Base-by-base conservation (phyloP, 208 protist species). In the Phytomonas francai region DNA sequence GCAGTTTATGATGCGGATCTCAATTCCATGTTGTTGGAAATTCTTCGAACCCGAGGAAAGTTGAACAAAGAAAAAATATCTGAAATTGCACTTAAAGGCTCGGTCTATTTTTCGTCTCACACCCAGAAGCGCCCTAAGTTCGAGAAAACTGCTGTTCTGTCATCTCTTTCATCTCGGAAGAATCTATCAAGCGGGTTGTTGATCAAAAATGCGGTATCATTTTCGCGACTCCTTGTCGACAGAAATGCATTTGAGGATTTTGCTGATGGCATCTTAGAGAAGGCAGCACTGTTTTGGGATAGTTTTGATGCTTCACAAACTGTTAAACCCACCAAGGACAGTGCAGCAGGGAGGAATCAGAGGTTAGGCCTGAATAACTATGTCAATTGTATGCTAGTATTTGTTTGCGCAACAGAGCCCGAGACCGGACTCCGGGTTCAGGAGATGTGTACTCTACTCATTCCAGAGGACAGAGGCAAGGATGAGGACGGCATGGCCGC, bases 191-290 rank as follows among this genome's bases (percentile, higher is more conserved):
- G 45, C 45, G 45, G 70, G 19, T 33, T 92, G 3, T 33, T 89
- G 0, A 63, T 92, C n/a, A 69, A 80, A 25, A 78, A 79, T 30
- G 87, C 83, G 1, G 59, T 92, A 22, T 92, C 87, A n/a, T 73
- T 81, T 36, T 70, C 79, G 36, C 80, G 83, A 0, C 68, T 92
- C 14, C 60, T 83, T 11, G 51, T 78, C 4, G 87, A 92, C 60
- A 66, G 71, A 16, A 76, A 56, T n/a, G 77, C 84, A 8, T 78
- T 87, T 63, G 68, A 63, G 9, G 83, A 92, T 66, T 79, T 91
- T 67, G 62, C 63, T 19, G 36, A 49, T 28, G 78, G 81, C 25
- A 58, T 87, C 8, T 36, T 72, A 29, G 39, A 71, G 32, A 66
- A 82, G 63, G 78, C 75, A 0, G 57, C 65, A 31, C 31, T 32